A percentile compares a stretch with the other conserved stretches of the same genome.
phyloP scores from a whole-genome alignment of 2,329 filamentous ascomycete species.

The Pseudocercospora musae region DNA sequence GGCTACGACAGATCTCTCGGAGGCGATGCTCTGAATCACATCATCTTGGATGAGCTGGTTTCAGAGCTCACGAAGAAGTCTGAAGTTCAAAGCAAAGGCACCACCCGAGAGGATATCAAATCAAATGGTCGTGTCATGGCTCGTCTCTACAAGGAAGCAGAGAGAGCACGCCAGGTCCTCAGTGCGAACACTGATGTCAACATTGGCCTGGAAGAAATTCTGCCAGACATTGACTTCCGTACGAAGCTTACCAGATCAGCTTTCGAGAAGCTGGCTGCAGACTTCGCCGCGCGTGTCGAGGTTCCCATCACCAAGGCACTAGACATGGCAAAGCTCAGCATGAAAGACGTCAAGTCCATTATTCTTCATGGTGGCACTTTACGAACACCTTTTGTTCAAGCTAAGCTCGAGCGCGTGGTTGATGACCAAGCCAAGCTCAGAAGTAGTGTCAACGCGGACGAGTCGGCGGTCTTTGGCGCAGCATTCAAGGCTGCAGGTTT shows the following conservation, averaged over 20 bases:
- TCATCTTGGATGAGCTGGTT: slow-evolving; percentile 88
- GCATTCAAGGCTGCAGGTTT: slow-evolving; percentile 90
- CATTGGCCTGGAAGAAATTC: slow-evolving; percentile 80
- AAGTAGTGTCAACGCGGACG: slow-evolving; percentile 93
- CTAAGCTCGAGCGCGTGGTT: slow-evolving; percentile 71
- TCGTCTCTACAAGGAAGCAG: slow-evolving; percentile 89
- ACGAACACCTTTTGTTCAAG: slow-evolving; percentile 92
- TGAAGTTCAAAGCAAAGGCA: slow-evolving; percentile 60
- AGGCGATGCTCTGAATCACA: slow-evolving; percentile 80
- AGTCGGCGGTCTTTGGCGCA: slow-evolving; percentile 92
- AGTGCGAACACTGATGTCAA: slow-evolving; percentile 86
- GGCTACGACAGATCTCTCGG: slow-evolving; percentile 90
- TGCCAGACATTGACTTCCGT: slow-evolving; percentile 88
- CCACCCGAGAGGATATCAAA: slow-evolving; percentile 62
- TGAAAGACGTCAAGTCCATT: slow-evolving; percentile 78
- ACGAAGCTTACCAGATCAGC: slow-evolving; percentile 78
- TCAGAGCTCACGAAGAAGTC: slow-evolving; percentile 68
- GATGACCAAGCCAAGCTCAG: slow-evolving; percentile 76
- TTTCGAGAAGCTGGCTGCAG: slow-evolving; percentile 74
- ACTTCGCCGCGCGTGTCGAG: slow-evolving; percentile 65
- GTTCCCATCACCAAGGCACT: slow-evolving; percentile 71
- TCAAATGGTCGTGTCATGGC: slow-evolving; percentile 79
- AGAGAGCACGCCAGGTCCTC: slow-evolving; percentile 79
- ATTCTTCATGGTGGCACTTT: slow-evolving; percentile 90
- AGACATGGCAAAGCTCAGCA: slow-evolving; percentile 65